Base-by-base conservation (phyloP, 164 flowering plant species). In the Sedum album region DNA sequence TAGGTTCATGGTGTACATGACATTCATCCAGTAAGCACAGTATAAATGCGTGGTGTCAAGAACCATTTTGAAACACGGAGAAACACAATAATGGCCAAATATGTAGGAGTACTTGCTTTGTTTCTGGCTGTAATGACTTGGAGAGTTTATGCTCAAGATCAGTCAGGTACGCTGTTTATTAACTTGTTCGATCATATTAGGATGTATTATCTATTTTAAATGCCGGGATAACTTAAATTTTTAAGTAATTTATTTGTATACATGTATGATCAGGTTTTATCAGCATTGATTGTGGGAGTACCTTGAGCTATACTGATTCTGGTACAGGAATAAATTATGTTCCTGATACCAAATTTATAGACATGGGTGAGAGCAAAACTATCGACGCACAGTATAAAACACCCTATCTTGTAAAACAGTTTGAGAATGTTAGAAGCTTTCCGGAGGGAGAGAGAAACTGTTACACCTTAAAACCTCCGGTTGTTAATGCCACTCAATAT, bases 211-310 rank as follows among this genome's bases (percentile, higher is more conserved):
- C 38, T 35, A 35, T 35, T 35, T 35, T n/a, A n/a, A n/a, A n/a
- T n/a, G n/a, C n/a, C n/a, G n/a, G n/a, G n/a, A n/a, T n/a, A n/a
- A 35, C 7, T 35, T 35, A 35, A 3, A 3, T 35, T 35, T 3
- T 35, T 7, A 35, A 35, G 38, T 35, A 35, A 35, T 35, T 35
- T 35, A 3, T 35, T 35, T 35, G 7, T 35, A 35, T 35, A 35
- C 38, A 35, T 35, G 7, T 7, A 3, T 35, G 38, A 35, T 35
- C 38, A 35, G 38, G 38, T 35, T 35, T 35, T 60, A 71, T 78
- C 20, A 78, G 81, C 76, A 66, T 78, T 0, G 81, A 78, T 7
- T 78, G 78, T n/a, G 81, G 81, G 17, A 18, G 49, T 25, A 60
- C 23, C 13, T 1, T 63, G 13, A 39, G 4, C 65, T 75, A 73